Base-by-base conservation (phyloP, 441 rosid species). In the Capsella rubella region DNA sequence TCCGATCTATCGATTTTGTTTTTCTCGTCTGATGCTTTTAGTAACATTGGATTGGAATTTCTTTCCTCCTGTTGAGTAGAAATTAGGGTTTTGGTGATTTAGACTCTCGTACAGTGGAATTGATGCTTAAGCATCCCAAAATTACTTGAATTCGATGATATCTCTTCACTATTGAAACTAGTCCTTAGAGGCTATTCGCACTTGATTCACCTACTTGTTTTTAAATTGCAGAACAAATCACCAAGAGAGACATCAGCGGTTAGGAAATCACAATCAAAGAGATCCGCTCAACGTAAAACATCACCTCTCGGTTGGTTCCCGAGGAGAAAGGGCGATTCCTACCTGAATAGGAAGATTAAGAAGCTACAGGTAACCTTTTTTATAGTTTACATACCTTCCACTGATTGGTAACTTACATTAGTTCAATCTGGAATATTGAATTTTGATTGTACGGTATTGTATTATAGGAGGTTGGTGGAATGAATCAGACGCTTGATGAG, bases 271-370 rank as follows among this genome's bases (percentile, higher is more conserved):
- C 93, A 90, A 59, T 90, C 92, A 73, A 94, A 84, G 87, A 90
- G 89, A 88, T 93, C 91, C 7, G 52, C 89, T 72, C 90, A 81
- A 73, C 96, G 93, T 52, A 94, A 87, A 80, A 78, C 53, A 75
- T 90, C 93, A 63, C 97, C 98, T 21, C 75, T 88, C 66, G 89
- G 87, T 61, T 92, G 97, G 97, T 90, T 87, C 58, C 97, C 97
- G 0, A 86, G 98, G 15, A 89, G 84, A 81, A 92, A 84, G 74
- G 88, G 80, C 71, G 97, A 87, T 69, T 92, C 97, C 16, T 90
- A 84, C 82, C 78, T 92, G 76, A 87, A 86, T 51, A 89, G 90
- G 82, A 95, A 95, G 79, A 90, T 95, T 39, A 87, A 89, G 76
- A 85, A 85, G 91, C 82, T 94, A 74, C 99, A 90, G 98, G 98